Evolutionary conservation across 176 grass and related monocot genomes (phyloP), one percentile per base, ranked within the genome.

Genomic region (Eragrostis curvula): DNA sequence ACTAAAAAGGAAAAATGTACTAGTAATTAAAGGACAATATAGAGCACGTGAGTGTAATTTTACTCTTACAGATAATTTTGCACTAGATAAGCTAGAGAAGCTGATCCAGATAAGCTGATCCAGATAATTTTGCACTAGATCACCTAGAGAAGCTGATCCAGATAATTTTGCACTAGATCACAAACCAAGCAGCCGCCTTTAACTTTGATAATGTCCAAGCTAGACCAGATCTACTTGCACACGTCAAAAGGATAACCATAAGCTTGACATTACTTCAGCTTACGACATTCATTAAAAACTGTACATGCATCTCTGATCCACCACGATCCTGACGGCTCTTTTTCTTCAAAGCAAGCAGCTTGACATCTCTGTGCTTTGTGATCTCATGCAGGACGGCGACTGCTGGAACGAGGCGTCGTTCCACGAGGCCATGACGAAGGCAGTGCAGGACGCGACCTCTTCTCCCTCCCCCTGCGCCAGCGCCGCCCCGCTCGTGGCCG

Each of bases 331-430:
- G 64, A 41, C 63, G 15, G 43, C 23, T 17, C 43, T 1, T 15
- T 15, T 47, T 70, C 67, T 70, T 70, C 67, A 24, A 36, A 46
- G 42, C 12, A 47, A 46, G 47, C 13, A 66, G 16, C 18, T 45
- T 32, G 40, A 24, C 7, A 24, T 16, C 6, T 16, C 0, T 64
- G 7, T 39, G 58, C 11, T 65, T 4, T 67, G 43, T 39, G 57
- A 58, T 75, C 23, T 62, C 39, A 28, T 23, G 36, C 94, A 97
- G 91, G 91, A 87, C 6, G 71, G 71, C 39, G 79, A 95, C 30
- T 93, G 88, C 45, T 95, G 90, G 96, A 77, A 95, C 57, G 75
- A 98, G 92, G 73, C 79, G 59, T 57, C 74, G 27, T 93, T 98
- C 55, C 44, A 83, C 50, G 84, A 91, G 82, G 86, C 81, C 6